phyloP scores from a whole-genome alignment of 1,139 yeast species.

The Zygoascus meyerae region DNA sequence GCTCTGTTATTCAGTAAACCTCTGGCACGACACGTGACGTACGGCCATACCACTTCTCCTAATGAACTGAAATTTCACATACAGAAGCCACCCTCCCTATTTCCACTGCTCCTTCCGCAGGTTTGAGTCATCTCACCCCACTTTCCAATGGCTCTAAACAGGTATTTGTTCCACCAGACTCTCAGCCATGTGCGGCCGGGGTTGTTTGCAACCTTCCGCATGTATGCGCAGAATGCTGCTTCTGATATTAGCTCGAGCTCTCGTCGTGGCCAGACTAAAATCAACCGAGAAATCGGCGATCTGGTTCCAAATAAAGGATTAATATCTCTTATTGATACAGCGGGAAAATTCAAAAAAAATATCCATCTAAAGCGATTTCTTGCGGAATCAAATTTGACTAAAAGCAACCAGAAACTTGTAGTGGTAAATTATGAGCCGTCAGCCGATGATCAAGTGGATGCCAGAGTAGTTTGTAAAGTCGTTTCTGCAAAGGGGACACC shows the following conservation, averaged over 20 bases:
- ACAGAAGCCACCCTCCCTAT: too few species aligned
- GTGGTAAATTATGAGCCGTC: slow-evolving; percentile 18
- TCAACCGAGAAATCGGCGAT: slow-evolving; percentile 19
- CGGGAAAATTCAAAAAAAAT: slow-evolving; percentile 19
- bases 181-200: too few species aligned
- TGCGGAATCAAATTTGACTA: slow-evolving; percentile 13
- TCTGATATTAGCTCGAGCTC: neutral
- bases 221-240: too few species aligned
- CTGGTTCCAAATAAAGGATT: slow-evolving; percentile 25
- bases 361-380: slow-evolving; percentile 17
- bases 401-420: slow-evolving; percentile 16
- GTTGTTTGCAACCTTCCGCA: too few species aligned
- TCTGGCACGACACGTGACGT: too few species aligned
- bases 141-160: too few species aligned
- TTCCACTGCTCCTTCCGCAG: too few species aligned
- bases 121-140: too few species aligned
- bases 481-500: slow-evolving; percentile 12
- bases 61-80: too few species aligned
- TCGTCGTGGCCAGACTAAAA: slow-evolving; percentile 10
- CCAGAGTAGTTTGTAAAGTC: slow-evolving; percentile 23
- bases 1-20: too few species aligned
- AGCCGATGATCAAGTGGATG: slow-evolving; percentile 15
- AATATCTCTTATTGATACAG: slow-evolving; percentile 22
- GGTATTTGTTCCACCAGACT: too few species aligned
- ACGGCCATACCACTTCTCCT: too few species aligned